phyloP scores from a whole-genome alignment of 345 rosid species.

The Populus alba region DNA sequence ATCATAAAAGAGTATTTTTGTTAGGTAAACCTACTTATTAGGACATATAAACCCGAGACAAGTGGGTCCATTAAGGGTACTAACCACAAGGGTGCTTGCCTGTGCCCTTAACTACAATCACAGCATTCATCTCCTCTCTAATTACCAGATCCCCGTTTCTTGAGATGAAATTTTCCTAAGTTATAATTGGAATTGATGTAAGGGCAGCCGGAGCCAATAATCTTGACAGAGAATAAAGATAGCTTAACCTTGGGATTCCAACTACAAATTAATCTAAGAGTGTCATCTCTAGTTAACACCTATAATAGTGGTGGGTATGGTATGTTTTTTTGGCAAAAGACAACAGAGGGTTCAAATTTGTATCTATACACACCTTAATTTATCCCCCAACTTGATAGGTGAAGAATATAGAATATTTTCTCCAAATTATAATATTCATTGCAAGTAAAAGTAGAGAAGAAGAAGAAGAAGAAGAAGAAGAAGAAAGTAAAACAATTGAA shows the following conservation, averaged over 20 bases:
- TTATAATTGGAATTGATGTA: background rate
- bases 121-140: constrained; percentile 23
- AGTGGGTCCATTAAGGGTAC: constrained; percentile 28
- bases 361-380: background rate
- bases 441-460: background rate
- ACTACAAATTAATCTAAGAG: background rate
- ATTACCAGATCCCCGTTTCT: constrained; percentile 1
- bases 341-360: constrained; percentile 29
- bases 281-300: too few relatives aligned
- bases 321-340: constrained; percentile 11
- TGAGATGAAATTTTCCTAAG: background rate
- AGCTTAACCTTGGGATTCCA: constrained; percentile 12
- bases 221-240: background rate
- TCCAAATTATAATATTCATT: background rate
- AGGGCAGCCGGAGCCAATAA: background rate
- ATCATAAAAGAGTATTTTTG: constrained; percentile 22
- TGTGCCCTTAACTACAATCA: constrained; percentile 35
- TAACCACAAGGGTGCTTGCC: background rate
- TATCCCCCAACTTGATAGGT: constrained; percentile 12
- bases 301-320: background rate
- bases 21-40: constrained; percentile 60
- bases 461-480: background rate
- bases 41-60: constrained; percentile 23
- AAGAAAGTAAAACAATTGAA: background rate
- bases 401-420: background rate